Conservation (phyloP, 1,284 basidiomycete species). For the Leccinum solheimii region DNA sequence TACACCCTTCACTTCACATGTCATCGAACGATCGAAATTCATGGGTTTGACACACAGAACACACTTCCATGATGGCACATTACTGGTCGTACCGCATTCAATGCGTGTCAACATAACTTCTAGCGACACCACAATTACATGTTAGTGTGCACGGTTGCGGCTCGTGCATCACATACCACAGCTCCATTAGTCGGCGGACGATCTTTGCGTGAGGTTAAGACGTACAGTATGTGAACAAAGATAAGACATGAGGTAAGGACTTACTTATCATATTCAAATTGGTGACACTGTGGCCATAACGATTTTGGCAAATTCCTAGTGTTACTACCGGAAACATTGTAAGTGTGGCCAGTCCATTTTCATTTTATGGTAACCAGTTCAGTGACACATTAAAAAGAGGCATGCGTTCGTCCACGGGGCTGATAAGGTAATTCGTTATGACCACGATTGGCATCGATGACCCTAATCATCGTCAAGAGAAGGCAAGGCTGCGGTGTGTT, state of each 20-base stretch:
- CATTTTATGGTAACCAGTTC: neutral
- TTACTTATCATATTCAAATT: neutral
- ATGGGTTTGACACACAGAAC: neutral
- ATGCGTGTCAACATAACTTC: neutral
- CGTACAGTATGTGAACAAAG: neutral
- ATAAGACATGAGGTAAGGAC: neutral
- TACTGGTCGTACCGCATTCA: neutral
- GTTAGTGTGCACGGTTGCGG: neutral
- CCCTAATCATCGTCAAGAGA: conserved; percentile 15
- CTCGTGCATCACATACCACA: neutral
- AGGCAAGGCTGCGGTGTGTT: conserved; percentile 11
- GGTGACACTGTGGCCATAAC: neutral
- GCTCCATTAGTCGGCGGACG: neutral
- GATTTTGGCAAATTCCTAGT: neutral
- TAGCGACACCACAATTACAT: neutral
- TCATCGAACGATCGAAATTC: neutral
- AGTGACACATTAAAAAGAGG: conserved; percentile 4
- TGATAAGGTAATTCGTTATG: conserved; percentile 24
- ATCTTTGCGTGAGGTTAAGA: neutral
- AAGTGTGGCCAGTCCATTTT: neutral
- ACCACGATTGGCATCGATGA: conserved; percentile 33
- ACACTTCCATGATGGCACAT: neutral
- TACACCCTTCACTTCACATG: neutral
- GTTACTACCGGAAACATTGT: neutral
- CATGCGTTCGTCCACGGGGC: conserved; percentile 24